A percentile compares a stretch with the other conserved stretches of the same genome.
Conservation (phyloP, 148 eudicot species). For the Silene latifolia region DNA sequence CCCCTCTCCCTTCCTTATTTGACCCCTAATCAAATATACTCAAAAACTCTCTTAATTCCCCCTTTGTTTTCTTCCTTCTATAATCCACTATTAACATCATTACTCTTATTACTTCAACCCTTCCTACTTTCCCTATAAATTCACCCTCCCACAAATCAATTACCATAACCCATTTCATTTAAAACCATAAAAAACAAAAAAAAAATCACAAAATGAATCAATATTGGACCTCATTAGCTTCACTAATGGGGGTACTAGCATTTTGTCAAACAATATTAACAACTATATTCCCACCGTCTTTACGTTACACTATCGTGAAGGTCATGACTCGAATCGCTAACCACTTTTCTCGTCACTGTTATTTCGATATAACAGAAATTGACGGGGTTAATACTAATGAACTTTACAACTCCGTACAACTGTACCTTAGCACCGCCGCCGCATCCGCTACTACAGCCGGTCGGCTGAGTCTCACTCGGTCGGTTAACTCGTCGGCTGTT, state of each 20-base stretch:
- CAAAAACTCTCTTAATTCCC: neutral
- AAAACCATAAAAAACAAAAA: neutral
- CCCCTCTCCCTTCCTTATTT: constrained; percentile 11
- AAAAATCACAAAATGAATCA: constrained; percentile 50
- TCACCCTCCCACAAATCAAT: neutral
- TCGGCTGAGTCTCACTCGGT: constrained; percentile 67
- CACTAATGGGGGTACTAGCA: constrained; percentile 81
- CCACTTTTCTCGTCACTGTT: constrained; percentile 65
- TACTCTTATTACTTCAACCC: neutral
- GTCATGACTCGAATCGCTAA: constrained; percentile 45
- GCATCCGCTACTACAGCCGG: constrained; percentile 43
- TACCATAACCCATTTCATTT: neutral
- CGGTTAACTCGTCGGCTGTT: constrained; percentile 62
- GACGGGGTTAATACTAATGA: constrained; percentile 98
- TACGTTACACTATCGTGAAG: constrained; percentile 52
- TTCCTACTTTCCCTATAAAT: neutral
- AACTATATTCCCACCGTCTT: constrained; percentile 70
- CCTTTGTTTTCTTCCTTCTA: constrained; percentile 9
- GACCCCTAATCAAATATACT: constrained; percentile 8
- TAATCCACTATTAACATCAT: constrained; percentile 7
- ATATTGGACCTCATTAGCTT: constrained; percentile 78
- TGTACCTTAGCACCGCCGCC: constrained; percentile 60
- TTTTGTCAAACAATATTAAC: constrained; percentile 67
- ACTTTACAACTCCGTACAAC: constrained; percentile 90
- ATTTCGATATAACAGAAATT: constrained; percentile 90